Evolutionary conservation across 2,329 filamentous ascomycete genomes (phyloP).

Genomic region (Dothistroma septosporum): DNA sequence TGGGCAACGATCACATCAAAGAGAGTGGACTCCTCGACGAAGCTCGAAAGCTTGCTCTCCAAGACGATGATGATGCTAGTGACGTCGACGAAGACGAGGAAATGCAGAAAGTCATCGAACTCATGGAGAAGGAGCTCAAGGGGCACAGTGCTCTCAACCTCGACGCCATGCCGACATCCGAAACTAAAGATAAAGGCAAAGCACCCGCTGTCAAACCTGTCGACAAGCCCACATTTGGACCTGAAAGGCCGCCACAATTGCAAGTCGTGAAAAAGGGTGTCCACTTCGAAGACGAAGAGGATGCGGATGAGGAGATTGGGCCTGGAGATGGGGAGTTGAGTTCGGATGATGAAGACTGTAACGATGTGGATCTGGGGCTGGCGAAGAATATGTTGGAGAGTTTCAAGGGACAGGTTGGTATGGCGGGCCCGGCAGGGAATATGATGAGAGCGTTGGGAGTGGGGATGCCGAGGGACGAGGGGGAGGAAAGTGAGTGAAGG

Average conservation of each 20-base stretch:
- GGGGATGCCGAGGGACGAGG: slow-evolving; percentile 71
- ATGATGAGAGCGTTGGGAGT: slow-evolving; percentile 83
- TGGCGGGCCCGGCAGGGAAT: slow-evolving; percentile 82
- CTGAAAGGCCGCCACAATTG: slow-evolving; percentile 29
- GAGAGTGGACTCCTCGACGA: slow-evolving; percentile 33
- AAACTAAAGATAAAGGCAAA: slow-evolving; percentile 31
- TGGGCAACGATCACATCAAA: slow-evolving; percentile 44
- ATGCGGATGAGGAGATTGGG: slow-evolving; percentile 40
- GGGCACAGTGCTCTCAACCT: slow-evolving; percentile 61
- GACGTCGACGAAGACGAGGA: slow-evolving; percentile 52
- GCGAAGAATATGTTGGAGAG: slow-evolving; percentile 88
- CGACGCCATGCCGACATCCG: slow-evolving; percentile 24
- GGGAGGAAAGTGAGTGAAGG: slow-evolving; percentile 35
- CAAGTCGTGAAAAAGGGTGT: slow-evolving; percentile 14
- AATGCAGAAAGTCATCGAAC: slow-evolving; percentile 60
- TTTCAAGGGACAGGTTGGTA: slow-evolving; percentile 83
- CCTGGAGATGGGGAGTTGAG: slow-evolving; percentile 32
- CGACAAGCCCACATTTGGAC: slow-evolving; percentile 28
- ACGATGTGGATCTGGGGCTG: slow-evolving; percentile 79
- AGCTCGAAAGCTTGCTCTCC: slow-evolving; percentile 35
- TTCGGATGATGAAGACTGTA: slow-evolving; percentile 51
- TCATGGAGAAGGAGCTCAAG: slow-evolving; percentile 70
- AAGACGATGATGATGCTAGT: slow-evolving; percentile 43
- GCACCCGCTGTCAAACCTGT: slow-evolving; percentile 14
- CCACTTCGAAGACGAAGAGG: slow-evolving; percentile 34